Base-by-base conservation (phyloP, 108 stramenopile species). In the Chaetoceros tenuissimus region DNA sequence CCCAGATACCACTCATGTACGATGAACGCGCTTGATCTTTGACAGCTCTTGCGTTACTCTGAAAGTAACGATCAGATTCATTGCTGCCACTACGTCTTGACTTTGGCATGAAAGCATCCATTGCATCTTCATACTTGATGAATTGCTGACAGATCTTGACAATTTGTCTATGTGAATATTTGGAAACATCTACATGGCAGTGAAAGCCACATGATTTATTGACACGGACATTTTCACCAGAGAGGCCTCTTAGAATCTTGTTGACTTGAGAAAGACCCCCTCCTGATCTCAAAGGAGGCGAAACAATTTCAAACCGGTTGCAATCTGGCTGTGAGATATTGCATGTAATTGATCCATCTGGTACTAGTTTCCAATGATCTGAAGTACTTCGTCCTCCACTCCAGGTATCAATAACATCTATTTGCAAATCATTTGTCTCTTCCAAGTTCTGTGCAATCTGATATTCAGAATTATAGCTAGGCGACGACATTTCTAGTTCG, bases 111-210 rank as follows among this genome's bases (percentile, higher is more conserved):
- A 85, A 66, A 1, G 73, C 52, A 60, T 85, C 80, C 18, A 85
- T 72, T 17, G 62, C 75, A 19, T 68, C 74, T 64, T 85, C 84
- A 44, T 78, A 82, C 51, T 80, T 80, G 59, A 85, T 54, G 53
- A 69, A 81, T 34, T 82, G 79, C 43, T 78, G 76, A 55, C 80
- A 82, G 10, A 85, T 46, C 34, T 82, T 79, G 60, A 77, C 57
- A 2, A 82, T 55, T 54, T 80, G 64, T 22, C 51, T 34, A 16
- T 68, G 19, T 27, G 60, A 34, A 18, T 74, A 46, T 13, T 27
- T 49, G 0, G 54, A 34, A 2, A 77, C 78, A 52, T 77, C 69
- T n/a, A 85, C 66, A 52, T 81, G 75, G 46, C 81, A 76, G 59
- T 77, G 72, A 46, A 80, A 64, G 28, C 77, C 66, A 75, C 77